Evolutionary conservation across 164 flowering plant species (phyloP).

Genomic region (Macadamia tetraphylla): DNA sequence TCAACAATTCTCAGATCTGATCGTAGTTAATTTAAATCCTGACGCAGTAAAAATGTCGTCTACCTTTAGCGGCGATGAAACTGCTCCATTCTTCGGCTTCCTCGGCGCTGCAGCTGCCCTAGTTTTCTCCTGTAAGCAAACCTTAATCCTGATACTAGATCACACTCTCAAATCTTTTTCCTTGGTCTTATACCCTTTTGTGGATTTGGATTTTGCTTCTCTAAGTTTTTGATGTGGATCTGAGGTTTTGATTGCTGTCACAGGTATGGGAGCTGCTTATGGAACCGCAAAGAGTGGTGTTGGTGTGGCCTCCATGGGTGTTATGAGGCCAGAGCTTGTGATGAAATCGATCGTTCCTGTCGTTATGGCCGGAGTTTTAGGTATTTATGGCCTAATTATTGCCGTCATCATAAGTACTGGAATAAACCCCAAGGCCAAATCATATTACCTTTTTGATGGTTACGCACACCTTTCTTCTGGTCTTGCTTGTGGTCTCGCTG

Average conservation of each 20-base stretch:
- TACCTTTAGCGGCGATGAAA: constrained; percentile 76
- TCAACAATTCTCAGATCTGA: constrained; percentile 18
- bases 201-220: background rate
- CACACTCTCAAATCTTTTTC: background rate
- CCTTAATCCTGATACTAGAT: constrained; percentile 2
- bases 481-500: constrained; percentile 89
- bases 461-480: constrained; percentile 89
- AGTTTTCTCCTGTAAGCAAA: constrained; percentile 65
- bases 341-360: constrained; percentile 93
- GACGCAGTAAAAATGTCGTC: constrained; percentile 30
- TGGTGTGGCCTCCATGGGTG: constrained; percentile 93
- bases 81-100: constrained; percentile 85
- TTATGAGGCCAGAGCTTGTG: constrained; percentile 90
- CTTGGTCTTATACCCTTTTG: background rate
- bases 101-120: constrained; percentile 81
- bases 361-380: constrained; percentile 93
- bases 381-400: constrained; percentile 80
- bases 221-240: background rate
- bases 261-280: constrained; percentile 94
- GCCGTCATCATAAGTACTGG: constrained; percentile 91
- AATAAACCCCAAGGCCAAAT: constrained; percentile 81
- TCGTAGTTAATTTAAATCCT: constrained; percentile 14
- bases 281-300: constrained; percentile 94
- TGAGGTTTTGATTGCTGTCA: constrained; percentile 5
- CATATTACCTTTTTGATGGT: constrained; percentile 80